Percentiles rank a stretch among this genome's conserved stretches.
Evolutionary conservation across 495 filamentous ascomycete species (phyloP).

Genomic region (Aspergillus saccharolyticus): DNA sequence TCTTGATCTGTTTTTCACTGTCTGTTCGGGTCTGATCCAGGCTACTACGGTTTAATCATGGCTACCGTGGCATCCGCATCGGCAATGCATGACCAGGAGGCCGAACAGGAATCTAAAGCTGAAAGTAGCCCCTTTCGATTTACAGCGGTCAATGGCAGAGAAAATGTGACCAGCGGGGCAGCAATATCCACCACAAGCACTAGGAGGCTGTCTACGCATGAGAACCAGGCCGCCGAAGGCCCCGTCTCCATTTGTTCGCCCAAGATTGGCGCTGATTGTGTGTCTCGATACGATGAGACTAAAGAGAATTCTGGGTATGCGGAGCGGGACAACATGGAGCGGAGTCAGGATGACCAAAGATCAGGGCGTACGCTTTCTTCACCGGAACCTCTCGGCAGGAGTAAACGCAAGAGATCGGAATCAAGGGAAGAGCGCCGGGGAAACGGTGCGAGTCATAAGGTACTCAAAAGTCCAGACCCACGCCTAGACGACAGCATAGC

Average conservation of each 20-base stretch:
- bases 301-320: conserved; percentile 11
- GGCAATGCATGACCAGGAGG: conserved; percentile 34
- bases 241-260: conserved; percentile 15
- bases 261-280: conserved; percentile 11
- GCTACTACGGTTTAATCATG: conserved; percentile 27
- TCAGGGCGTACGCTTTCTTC: conserved; percentile 27
- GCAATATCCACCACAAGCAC: conserved; percentile 3
- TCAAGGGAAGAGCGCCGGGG: conserved; percentile 28
- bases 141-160: conserved; percentile 50
- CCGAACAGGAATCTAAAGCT: conserved; percentile 35
- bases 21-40: neutral
- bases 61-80: conserved; percentile 39
- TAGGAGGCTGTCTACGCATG: conserved; percentile 16
- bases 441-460: conserved; percentile 12
- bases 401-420: conserved; percentile 41
- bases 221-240: conserved; percentile 20
- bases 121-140: conserved; percentile 49
- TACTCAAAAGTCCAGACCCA: conserved; percentile 19
- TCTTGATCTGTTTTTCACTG: neutral
- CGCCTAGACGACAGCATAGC: conserved; percentile 16
- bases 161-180: conserved; percentile 19
- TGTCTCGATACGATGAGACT: conserved; percentile 21
- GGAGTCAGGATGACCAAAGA: conserved; percentile 23
- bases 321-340: conserved; percentile 4
- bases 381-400: conserved; percentile 18